phyloP scores from a whole-genome alignment of 2,329 filamentous ascomycete genomes.

The Alternaria dauci region DNA sequence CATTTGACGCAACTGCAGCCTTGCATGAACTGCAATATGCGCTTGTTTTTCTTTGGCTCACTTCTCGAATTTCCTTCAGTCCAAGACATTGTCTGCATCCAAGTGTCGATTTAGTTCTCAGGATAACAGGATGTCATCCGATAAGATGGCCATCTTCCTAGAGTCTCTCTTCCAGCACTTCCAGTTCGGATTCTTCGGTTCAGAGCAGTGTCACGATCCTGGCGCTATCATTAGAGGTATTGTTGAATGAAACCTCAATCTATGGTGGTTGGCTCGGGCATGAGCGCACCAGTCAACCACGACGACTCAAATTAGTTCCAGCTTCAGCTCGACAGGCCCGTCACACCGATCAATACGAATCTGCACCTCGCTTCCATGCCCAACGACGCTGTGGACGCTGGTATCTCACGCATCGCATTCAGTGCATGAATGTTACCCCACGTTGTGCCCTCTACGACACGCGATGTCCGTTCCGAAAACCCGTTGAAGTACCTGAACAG shows the following conservation, averaged over 20 bases:
- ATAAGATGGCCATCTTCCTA: neutral
- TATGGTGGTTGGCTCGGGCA: neutral
- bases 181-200: neutral
- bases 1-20: neutral
- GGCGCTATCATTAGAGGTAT: neutral
- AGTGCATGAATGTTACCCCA: slow-evolving; percentile 12
- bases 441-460: slow-evolving; percentile 12
- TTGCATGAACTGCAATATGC: neutral
- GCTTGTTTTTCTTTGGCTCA: neutral
- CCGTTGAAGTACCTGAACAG: slow-evolving; percentile 19
- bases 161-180: neutral
- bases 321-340: slow-evolving; percentile 1
- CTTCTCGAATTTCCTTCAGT: neutral
- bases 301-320: neutral
- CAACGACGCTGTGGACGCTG: neutral
- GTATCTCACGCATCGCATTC: slow-evolving; percentile 7
- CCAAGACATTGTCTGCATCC: neutral
- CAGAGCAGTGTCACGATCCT: neutral
- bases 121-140: neutral
- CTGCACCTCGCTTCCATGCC: slow-evolving; percentile 1
- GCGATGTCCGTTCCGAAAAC: slow-evolving; percentile 16
- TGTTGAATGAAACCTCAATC: neutral
- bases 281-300: neutral
- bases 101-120: neutral
- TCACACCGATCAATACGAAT: neutral